phyloP scores from a whole-genome alignment of 768 basidiomycete species.

The Naganishia onofrii region DNA sequence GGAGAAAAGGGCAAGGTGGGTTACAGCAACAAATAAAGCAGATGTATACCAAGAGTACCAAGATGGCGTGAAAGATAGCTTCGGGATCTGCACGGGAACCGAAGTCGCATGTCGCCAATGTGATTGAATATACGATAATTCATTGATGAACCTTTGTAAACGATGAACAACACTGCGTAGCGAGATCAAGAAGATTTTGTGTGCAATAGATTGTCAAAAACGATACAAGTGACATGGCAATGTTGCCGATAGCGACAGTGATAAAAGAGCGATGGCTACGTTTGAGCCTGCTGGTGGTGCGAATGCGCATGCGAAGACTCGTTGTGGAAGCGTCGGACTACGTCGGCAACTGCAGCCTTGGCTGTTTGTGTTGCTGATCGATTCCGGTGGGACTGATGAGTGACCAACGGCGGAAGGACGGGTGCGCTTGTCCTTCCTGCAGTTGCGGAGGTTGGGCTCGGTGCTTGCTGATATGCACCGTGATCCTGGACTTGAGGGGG shows the following conservation, averaged over 20 bases:
- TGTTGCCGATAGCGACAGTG: background rate
- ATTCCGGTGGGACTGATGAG: constrained; percentile 3
- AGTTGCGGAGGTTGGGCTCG: background rate
- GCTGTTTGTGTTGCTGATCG: constrained; percentile 50
- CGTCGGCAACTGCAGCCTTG: constrained; percentile 52
- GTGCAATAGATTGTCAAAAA: too few species aligned
- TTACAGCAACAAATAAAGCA: background rate
- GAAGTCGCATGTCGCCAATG: too few species aligned
- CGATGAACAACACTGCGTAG: too few species aligned
- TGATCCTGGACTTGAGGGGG: background rate
- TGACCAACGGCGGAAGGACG: constrained; percentile 6
- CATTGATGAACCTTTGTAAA: too few species aligned
- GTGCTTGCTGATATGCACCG: background rate
- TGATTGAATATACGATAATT: too few species aligned
- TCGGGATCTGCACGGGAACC: too few species aligned
- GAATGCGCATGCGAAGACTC: constrained; percentile 18
- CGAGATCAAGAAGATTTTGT: too few species aligned
- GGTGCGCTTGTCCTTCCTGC: background rate
- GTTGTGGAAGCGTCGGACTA: constrained; percentile 49
- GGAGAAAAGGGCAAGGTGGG: background rate
- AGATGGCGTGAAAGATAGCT: too few species aligned
- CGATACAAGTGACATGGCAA: too few species aligned
- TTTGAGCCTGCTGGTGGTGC: constrained; percentile 7
- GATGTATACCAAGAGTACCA: too few species aligned
- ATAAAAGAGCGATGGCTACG: background rate